A percentile compares a stretch with the other conserved stretches of the same genome.
Evolutionary conservation across 1,139 yeast species (phyloP).

Genomic region (Nematodospora anomalae): DNA sequence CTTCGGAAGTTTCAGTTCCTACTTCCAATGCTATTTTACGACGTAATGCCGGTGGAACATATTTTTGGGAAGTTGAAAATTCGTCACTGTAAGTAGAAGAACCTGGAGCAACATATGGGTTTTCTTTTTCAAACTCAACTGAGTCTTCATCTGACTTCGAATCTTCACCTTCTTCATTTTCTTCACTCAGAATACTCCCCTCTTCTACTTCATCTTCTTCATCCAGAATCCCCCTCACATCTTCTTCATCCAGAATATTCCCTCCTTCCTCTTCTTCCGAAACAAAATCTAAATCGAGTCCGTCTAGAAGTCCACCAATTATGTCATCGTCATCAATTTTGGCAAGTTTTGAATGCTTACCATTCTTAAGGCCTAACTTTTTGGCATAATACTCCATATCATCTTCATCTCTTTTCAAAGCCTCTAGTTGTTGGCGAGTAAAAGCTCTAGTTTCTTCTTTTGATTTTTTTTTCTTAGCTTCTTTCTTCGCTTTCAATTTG

Average conservation of each 20-base stretch:
- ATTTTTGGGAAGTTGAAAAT: slow-evolving; percentile 35
- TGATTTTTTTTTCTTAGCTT: slow-evolving; percentile 20
- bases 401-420: slow-evolving; percentile 63
- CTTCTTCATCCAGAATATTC: slow-evolving; percentile 7
- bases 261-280: slow-evolving; percentile 16
- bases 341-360: slow-evolving; percentile 41
- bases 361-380: slow-evolving; percentile 68
- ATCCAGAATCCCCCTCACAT: no score
- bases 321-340: slow-evolving; percentile 64
- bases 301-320: slow-evolving; percentile 74
- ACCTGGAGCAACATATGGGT: slow-evolving; percentile 84
- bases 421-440: slow-evolving; percentile 43
- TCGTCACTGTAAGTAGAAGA: slow-evolving; percentile 1
- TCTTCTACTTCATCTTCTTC: slow-evolving; percentile 57
- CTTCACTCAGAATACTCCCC: slow-evolving; percentile 49
- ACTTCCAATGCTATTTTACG: slow-evolving; percentile 46
- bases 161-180: slow-evolving; percentile 60
- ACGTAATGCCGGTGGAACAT: slow-evolving; percentile 85
- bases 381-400: slow-evolving; percentile 84
- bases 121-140: slow-evolving; percentile 51
- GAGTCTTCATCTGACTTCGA: slow-evolving; percentile 20
- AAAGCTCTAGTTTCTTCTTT: slow-evolving; percentile 16
- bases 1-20: slow-evolving; percentile 42
- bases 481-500: slow-evolving; percentile 44
- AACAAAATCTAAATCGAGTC: slow-evolving; percentile 62